Evolutionary conservation across 1,284 basidiomycete genomes (phyloP).

Genomic region (Cystobasidiaceae sp.): DNA sequence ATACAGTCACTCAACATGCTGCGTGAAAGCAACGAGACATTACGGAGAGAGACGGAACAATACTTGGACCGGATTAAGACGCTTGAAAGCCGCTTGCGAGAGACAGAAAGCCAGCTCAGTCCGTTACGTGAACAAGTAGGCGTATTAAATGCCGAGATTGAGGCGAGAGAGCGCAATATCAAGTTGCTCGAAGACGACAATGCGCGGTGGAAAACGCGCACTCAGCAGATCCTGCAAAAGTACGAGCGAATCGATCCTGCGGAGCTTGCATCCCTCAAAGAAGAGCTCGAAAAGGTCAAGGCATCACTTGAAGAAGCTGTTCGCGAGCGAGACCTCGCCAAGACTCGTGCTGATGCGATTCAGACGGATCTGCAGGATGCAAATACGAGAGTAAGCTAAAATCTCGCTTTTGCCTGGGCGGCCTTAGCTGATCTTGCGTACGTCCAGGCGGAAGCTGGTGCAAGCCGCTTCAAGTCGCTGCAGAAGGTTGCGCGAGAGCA

Average conservation of each 20-base stretch:
- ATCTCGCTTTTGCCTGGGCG: too few relatives aligned
- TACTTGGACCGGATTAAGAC: constrained; percentile 61
- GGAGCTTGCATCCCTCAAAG: constrained; percentile 74
- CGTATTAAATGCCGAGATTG: constrained; percentile 65
- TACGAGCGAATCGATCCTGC: constrained; percentile 84
- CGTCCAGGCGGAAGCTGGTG: constrained; percentile 14
- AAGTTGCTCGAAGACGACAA: constrained; percentile 70
- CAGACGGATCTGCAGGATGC: constrained; percentile 22
- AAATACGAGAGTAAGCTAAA: constrained; percentile 8
- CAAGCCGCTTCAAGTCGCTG: constrained; percentile 26
- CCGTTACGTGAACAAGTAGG: constrained; percentile 69
- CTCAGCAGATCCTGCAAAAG: constrained; percentile 72
- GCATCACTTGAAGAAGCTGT: constrained; percentile 8
- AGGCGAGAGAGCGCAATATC: constrained; percentile 64
- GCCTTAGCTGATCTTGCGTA: not conserved
- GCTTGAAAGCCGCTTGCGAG: constrained; percentile 61
- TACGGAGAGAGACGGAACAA: constrained; percentile 68
- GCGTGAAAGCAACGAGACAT: constrained; percentile 78
- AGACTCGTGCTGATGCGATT: constrained; percentile 11
- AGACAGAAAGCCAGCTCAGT: constrained; percentile 59
- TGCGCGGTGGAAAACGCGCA: constrained; percentile 77
- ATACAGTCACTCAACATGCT: constrained; percentile 82
- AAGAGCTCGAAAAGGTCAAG: constrained; percentile 54
- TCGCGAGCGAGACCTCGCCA: constrained; percentile 7
- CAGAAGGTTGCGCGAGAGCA: constrained; percentile 27